Conservation (phyloP, 2,329 filamentous ascomycete species). For the Clarireedia monteithiana region DNA sequence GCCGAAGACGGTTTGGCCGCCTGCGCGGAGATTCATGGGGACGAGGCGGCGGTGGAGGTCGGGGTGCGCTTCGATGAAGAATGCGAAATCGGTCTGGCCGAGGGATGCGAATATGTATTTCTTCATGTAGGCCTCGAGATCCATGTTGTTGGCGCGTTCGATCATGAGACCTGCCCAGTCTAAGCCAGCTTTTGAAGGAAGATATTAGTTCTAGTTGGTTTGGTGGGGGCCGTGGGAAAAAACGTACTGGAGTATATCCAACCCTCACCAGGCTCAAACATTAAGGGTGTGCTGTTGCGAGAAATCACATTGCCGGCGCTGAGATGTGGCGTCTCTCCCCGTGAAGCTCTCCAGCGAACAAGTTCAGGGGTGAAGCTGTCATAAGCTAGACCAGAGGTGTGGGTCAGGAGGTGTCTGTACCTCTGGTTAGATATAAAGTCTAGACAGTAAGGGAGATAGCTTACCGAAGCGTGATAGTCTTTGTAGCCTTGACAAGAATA, state of each 20-base stretch:
- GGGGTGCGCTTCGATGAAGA: slow-evolving; percentile 7
- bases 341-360: slow-evolving; percentile 4
- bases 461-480: slow-evolving; percentile 24
- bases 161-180: slow-evolving; percentile 48
- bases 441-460: neutral
- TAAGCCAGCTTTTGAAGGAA: slow-evolving; percentile 30
- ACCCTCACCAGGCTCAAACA: slow-evolving; percentile 54
- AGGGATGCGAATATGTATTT: slow-evolving; percentile 12
- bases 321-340: slow-evolving; percentile 7
- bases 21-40: slow-evolving; percentile 9
- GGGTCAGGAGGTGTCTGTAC: slow-evolving; percentile 16
- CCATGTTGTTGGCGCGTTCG: slow-evolving; percentile 30
- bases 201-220: neutral
- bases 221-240: slow-evolving; percentile 27
- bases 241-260: slow-evolving; percentile 56
- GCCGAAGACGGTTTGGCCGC: neutral
- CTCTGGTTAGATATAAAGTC: neutral
- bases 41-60: slow-evolving; percentile 1
- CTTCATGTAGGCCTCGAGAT: slow-evolving; percentile 17
- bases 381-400: slow-evolving; percentile 20
- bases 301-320: neutral
- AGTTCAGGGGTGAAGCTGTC: slow-evolving; percentile 10
- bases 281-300: slow-evolving; percentile 35
- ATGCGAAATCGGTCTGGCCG: slow-evolving; percentile 12
- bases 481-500: slow-evolving; percentile 14